Evolutionary conservation across 208 protist genomes (phyloP), one percentile per base, ranked within the genome.

Genomic region (Leishmania arabica): DNA sequence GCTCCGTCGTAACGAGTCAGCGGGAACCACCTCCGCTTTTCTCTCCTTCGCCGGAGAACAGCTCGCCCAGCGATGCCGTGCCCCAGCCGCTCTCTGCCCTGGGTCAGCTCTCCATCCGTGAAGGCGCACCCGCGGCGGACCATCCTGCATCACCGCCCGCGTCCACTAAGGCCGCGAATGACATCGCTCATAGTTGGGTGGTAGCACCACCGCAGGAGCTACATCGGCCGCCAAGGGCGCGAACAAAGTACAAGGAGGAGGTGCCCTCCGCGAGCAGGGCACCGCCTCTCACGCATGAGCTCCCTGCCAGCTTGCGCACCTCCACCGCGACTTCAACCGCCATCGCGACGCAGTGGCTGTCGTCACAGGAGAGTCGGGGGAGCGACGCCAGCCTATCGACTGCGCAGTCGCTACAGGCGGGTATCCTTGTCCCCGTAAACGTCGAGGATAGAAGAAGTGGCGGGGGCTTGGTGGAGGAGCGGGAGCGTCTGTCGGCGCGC

Each of bases 1-100:
- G 77, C 21, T 80, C 76, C 42, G 77, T 81, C 8, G 24, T 69
- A 64, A 74, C 77, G 0, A 71, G 71, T 9, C 70, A 81, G 13
- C 77, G 77, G 42, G 71, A 60, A 5, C 75, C 72, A 24, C 77
- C 75, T 7, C 1, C 37, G 17, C 17, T 62, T 3, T 77, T 80
- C 54, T 34, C 49, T 9, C 81, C 65, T 34, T 62, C 77, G 24
- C 66, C 24, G 37, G 37, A 51, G 53, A 24, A 31, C 24, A 31
- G 11, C 42, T 11, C 37, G 9, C n/a, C 6, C 68, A 31, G 42
- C 49, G 68, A 72, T 21, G 42, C 24, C 68, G 42, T 27, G 7
- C 2, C 40, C 1, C 31, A 70, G 65, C 8, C 31, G 40, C 6
- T 70, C 37, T 70, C 19, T 37, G 65, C 21, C 65, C 21, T 42